Evolutionary conservation across 1,284 basidiomycete species (phyloP).

Genomic region (Naganishia cerealis): DNA sequence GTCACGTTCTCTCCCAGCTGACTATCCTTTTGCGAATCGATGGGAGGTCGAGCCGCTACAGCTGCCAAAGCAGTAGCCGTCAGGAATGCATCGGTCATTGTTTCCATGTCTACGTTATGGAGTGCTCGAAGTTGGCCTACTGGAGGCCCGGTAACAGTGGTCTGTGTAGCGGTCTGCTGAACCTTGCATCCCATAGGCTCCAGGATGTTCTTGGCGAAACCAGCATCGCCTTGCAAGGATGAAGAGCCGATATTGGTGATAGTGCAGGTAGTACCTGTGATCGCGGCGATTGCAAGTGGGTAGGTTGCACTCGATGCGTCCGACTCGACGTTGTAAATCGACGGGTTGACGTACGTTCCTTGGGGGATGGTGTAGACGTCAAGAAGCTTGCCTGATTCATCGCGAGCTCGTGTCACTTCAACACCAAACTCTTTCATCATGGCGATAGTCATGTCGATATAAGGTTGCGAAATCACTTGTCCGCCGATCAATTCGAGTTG

Average conservation of each 20-base stretch:
- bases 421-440: conserved; percentile 98
- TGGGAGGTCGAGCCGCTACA: conserved; percentile 65
- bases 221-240: conserved; percentile 92
- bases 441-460: conserved; percentile 99
- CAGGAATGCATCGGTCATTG: conserved; percentile 99
- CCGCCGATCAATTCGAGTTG: conserved; percentile 87
- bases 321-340: conserved; percentile 84
- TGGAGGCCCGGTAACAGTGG: conserved; percentile 88
- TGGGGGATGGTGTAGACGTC: conserved; percentile 88
- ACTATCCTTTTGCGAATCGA: conserved; percentile 48
- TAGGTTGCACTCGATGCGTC: conserved; percentile 97
- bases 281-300: conserved; percentile 92
- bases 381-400: conserved; percentile 64
- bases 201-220: conserved; percentile 89
- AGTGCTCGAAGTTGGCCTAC: conserved; percentile 77
- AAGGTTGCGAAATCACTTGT: conserved; percentile 95
- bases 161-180: conserved; percentile 79
- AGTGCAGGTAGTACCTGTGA: conserved; percentile 91
- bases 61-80: conserved; percentile 90
- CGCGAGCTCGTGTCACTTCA: conserved; percentile 69
- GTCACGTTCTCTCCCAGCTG: conserved; percentile 60
- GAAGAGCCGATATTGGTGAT: conserved; percentile 86
- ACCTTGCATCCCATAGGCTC: conserved; percentile 93
- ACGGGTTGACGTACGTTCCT: conserved; percentile 74
- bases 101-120: conserved; percentile 93